Conservation (phyloP, 495 filamentous ascomycete species). For the Usnea hakonensis region DNA sequence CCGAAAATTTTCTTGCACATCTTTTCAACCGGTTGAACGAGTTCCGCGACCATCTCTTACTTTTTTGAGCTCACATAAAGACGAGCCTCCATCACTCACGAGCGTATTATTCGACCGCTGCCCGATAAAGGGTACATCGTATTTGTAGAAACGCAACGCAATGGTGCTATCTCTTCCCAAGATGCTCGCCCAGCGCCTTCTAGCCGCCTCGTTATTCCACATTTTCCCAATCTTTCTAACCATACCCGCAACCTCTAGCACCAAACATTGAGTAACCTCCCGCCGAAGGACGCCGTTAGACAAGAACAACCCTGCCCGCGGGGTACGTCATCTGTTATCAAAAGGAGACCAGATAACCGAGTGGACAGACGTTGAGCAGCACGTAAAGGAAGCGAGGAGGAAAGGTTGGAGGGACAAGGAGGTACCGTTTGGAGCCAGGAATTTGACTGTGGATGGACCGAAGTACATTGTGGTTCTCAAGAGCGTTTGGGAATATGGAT, state of each 20-base stretch:
- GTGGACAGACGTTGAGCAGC: background rate
- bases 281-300: background rate
- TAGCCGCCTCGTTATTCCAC: background rate
- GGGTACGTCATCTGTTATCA: background rate
- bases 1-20: slow-evolving; percentile 32
- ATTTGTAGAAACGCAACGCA: background rate
- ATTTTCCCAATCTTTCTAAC: background rate
- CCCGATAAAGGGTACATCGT: background rate
- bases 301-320: background rate
- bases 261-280: background rate
- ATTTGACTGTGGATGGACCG: background rate
- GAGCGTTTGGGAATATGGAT: background rate
- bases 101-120: background rate
- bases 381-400: background rate
- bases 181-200: background rate
- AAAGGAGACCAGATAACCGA: background rate
- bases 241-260: background rate
- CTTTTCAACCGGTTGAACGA: slow-evolving; percentile 40
- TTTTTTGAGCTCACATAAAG: background rate
- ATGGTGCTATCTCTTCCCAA: background rate
- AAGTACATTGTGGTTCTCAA: background rate
- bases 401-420: background rate
- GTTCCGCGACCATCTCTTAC: slow-evolving; percentile 20
- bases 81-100: background rate
- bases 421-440: background rate